Percentiles rank a stretch among this genome's conserved stretches.
These are phyloP conservation scores for Ilyonectria sp. DNA, from an alignment of 2,329 filamentous ascomycete genomes.

Conservation along the genomic window DNA sequence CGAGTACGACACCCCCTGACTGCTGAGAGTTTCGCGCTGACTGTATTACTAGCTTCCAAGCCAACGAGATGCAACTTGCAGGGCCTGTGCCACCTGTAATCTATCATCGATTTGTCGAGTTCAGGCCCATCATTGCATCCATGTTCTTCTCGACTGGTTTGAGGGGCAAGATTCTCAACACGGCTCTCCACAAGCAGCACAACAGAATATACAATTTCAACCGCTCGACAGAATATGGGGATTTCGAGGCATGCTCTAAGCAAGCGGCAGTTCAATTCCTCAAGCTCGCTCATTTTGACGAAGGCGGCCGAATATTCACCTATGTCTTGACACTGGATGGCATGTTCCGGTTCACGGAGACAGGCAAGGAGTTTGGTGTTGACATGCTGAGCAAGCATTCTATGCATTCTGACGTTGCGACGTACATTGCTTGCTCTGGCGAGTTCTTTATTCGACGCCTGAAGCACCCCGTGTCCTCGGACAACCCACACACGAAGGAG, in stretches of 20 bases:
- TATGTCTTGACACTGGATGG: slow-evolving; percentile 93
- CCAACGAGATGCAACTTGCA: slow-evolving; percentile 88
- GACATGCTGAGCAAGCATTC: slow-evolving; percentile 95
- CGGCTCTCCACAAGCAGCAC: slow-evolving; percentile 92
- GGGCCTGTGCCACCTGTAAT: slow-evolving; percentile 86
- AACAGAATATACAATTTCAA: slow-evolving; percentile 91
- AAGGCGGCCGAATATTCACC: slow-evolving; percentile 90
- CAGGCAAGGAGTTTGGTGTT: slow-evolving; percentile 94
- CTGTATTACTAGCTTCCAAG: slow-evolving; percentile 79
- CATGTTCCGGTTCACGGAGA: slow-evolving; percentile 92
- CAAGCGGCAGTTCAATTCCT: slow-evolving; percentile 86
- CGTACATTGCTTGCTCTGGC: slow-evolving; percentile 92
- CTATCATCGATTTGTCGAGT: slow-evolving; percentile 95
- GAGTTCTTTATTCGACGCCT: slow-evolving; percentile 91
- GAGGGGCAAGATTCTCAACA: slow-evolving; percentile 84
- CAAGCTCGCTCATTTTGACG: slow-evolving; percentile 87
- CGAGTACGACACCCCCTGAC: slow-evolving; percentile 68
- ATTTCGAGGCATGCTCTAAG: slow-evolving; percentile 75
- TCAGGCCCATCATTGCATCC: slow-evolving; percentile 88
- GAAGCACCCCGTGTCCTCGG: slow-evolving; percentile 61
- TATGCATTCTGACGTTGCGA: slow-evolving; percentile 94
- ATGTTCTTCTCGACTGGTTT: slow-evolving; percentile 89
- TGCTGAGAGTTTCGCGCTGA: slow-evolving; percentile 31
- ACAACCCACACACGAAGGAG: slow-evolving; percentile 60
- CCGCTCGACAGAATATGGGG: slow-evolving; percentile 79